Conservation (phyloP, 768 basidiomycete species). For the Infundibulicybe gibba region DNA sequence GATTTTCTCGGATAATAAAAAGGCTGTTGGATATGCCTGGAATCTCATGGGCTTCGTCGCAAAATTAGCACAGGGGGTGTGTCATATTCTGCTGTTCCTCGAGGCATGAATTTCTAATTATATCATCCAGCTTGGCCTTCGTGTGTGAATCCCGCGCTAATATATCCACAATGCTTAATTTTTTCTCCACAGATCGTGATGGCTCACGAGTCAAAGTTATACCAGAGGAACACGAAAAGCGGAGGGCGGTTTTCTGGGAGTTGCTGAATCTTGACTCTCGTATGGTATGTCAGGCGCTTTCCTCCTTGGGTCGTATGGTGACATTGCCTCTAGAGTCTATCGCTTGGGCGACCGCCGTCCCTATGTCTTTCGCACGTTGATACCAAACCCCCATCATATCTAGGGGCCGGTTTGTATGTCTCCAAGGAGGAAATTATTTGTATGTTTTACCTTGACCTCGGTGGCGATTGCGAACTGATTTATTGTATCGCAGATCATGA, state of each 20-base stretch:
- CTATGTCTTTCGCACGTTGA: slow-evolving; percentile 65
- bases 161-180: slow-evolving; percentile 1
- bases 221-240: slow-evolving; percentile 70
- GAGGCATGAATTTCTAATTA: slow-evolving; percentile 9
- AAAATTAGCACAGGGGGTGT: slow-evolving; percentile 68
- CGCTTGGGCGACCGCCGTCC: slow-evolving; percentile 70
- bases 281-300: slow-evolving; percentile 35
- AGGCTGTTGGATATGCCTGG: slow-evolving; percentile 72
- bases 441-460: slow-evolving; percentile 22
- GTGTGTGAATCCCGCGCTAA: slow-evolving; percentile 35
- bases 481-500: slow-evolving; percentile 52
- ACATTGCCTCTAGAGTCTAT: slow-evolving; percentile 46
- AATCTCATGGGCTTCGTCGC: slow-evolving; percentile 73
- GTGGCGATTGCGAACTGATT: neutral
- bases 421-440: slow-evolving; percentile 49
- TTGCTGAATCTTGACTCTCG: slow-evolving; percentile 68
- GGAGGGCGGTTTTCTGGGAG: slow-evolving; percentile 72
- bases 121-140: slow-evolving; percentile 54
- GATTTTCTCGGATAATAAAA: slow-evolving; percentile 71
- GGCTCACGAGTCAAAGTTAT: slow-evolving; percentile 59
- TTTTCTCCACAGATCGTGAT: slow-evolving; percentile 55
- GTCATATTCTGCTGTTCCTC: slow-evolving; percentile 4
- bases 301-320: neutral
- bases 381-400: slow-evolving; percentile 48
- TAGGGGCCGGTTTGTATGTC: slow-evolving; percentile 42